Conservation (phyloP, 257 asterid species). For the Plantago major region DNA sequence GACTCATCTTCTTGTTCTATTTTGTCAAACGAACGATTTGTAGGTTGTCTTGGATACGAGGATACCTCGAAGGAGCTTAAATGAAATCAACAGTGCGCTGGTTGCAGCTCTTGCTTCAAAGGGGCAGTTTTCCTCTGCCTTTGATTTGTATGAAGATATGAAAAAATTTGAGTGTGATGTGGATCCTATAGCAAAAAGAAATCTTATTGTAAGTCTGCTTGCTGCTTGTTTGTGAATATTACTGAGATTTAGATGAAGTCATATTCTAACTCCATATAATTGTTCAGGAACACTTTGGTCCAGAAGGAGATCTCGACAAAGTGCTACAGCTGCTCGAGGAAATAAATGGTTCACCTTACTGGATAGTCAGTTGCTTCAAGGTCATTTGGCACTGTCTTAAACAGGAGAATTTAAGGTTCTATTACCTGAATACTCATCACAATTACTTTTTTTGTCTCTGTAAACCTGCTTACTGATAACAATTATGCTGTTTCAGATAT, state of each 20-base stretch:
- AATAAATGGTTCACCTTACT: conserved; percentile 43
- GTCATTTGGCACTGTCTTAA: conserved; percentile 58
- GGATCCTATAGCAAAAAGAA: conserved; percentile 56
- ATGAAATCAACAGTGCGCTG: conserved; percentile 62
- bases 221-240: conserved; percentile 4
- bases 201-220: conserved; percentile 64
- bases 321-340: conserved; percentile 69
- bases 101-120: conserved; percentile 85
- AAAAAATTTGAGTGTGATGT: conserved; percentile 41
- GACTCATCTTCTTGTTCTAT: not conserved
- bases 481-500: conserved; percentile 35
- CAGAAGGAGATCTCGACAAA: conserved; percentile 54
- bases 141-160: conserved; percentile 57
- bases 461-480: conserved; percentile 7
- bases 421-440: conserved; percentile 9
- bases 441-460: conserved; percentile 5
- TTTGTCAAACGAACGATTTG: conserved; percentile 19
- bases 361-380: conserved; percentile 69
- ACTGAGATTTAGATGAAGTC: not conserved
- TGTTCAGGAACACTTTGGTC: conserved; percentile 56
- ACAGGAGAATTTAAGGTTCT: conserved; percentile 66
- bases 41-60: conserved; percentile 50
- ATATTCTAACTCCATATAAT: conserved; percentile 10
- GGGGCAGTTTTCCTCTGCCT: conserved; percentile 70
- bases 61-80: conserved; percentile 48